Evolutionary conservation across 495 filamentous ascomycete species (phyloP), one percentile per base, ranked within the genome.

Genomic region (Halenospora varia): DNA sequence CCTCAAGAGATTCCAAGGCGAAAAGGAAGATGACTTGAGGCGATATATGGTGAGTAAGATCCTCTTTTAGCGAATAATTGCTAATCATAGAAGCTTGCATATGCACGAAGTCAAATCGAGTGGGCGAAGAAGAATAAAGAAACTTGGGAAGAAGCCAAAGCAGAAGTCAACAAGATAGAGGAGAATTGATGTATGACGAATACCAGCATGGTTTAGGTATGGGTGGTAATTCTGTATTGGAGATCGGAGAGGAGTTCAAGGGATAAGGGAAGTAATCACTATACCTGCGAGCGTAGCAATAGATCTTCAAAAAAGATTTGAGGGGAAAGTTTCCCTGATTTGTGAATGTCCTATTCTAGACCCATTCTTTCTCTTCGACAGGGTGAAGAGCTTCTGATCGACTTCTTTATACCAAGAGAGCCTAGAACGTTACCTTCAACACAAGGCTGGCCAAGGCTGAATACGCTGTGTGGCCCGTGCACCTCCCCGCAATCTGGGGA

Each of bases 121-220:
- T 98, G 94, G 94, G 95, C 94, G n/a, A 91, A 86, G 70, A 94
- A 94, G 75, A 97, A 92, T 65, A 84, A 94, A 63, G 92, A 96
- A 66, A 90, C 90, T 2, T 98, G 94, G 94, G 90, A 92, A 64
- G 92, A 97, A 69, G 94, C 94, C 2, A 90, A 83, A 64, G 86
- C 85, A n/a, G 94, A 97, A 66, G 88, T 96, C 50, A 83, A 87
- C 55, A 96, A 96, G 77, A 97, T 97, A 63, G 77, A 81, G 41
- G 77, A 82, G 53, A 56, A 39, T 51, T 66, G 45, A 66, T 49
- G 23, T 52, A 39, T 49, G 41, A 47, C 8, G 26, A 35, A 19
- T 44, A 6, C n/a, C 10, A 51, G 53, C 29, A 46, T 55, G 17
- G 13, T 4, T n/a, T 49, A 17, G 3, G 20, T 55, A 24, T 15